These are phyloP conservation scores for Hypoxylon rubiginosum DNA, from an alignment of 2,329 filamentous ascomycete genomes.

Conservation along the genomic window DNA sequence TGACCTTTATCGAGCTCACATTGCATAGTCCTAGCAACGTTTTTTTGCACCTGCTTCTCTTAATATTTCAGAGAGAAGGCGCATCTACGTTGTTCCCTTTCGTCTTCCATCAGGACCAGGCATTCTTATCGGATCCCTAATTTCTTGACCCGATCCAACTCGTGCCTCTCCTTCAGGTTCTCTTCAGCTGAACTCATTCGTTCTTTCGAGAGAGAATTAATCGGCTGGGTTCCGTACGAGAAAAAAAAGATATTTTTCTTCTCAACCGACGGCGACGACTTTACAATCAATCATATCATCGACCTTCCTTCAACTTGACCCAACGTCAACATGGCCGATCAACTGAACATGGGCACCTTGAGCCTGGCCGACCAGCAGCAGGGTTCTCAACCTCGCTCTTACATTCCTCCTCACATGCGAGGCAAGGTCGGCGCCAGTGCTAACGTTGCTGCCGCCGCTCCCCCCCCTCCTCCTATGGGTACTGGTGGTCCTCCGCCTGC, in stretches of 20 bases:
- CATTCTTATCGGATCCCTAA: constrained; percentile 26
- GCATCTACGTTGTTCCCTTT: constrained; percentile 27
- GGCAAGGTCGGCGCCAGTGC: constrained; percentile 61
- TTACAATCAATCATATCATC: constrained; percentile 16
- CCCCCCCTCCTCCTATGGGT: constrained; percentile 46
- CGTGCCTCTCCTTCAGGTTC: constrained; percentile 42
- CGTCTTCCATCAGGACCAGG: too few relatives aligned
- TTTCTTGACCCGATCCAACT: constrained; percentile 33
- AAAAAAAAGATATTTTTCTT: constrained; percentile 44
- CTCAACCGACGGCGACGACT: constrained; percentile 23
- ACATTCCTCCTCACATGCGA: constrained; percentile 89
- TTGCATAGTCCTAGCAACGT: constrained; percentile 21
- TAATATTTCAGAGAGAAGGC: constrained; percentile 37
- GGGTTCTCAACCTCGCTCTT: constrained; percentile 70
- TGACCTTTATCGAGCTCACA: constrained; percentile 30
- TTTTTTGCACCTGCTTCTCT: constrained; percentile 23
- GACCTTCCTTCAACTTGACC: constrained; percentile 26
- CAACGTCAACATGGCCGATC: constrained; percentile 77
- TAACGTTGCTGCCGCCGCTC: constrained; percentile 26
- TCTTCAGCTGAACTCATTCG: constrained; percentile 47
- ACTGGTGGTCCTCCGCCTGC: constrained; percentile 54
- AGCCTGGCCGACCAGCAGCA: constrained; percentile 69
- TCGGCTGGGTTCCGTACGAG: constrained; percentile 48
- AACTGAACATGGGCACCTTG: constrained; percentile 85
- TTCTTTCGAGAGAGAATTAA: constrained; percentile 50